These are phyloP conservation scores for Sungouiella blattae DNA, from an alignment of 805 yeast genomes.

Conservation along the genomic window DNA sequence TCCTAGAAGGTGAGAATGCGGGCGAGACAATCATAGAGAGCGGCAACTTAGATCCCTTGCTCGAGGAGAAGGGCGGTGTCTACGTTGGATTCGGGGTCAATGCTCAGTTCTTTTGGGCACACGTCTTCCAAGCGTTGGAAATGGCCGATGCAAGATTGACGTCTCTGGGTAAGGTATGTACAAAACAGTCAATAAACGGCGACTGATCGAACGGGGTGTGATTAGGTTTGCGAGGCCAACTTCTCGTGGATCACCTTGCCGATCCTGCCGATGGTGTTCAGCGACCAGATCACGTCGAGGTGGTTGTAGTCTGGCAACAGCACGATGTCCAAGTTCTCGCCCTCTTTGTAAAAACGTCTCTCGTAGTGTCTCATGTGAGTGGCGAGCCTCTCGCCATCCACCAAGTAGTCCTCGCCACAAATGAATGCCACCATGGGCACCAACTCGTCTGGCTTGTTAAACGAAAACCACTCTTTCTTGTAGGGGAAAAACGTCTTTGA, in stretches of 20 bases:
- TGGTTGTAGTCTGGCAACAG: slow-evolving; percentile 71
- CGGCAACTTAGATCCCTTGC: slow-evolving; percentile 12
- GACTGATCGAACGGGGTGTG: no score
- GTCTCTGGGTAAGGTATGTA: background rate
- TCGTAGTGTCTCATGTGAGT: slow-evolving; percentile 65
- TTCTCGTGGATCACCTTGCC: slow-evolving; percentile 41
- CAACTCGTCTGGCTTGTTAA: slow-evolving; percentile 20
- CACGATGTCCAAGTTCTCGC: slow-evolving; percentile 33
- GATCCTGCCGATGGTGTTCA: slow-evolving; percentile 61
- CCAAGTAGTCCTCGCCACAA: slow-evolving; percentile 73
- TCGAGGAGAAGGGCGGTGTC: slow-evolving; percentile 13
- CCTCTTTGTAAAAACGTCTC: slow-evolving; percentile 32
- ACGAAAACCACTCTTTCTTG: slow-evolving; percentile 50
- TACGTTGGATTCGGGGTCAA: slow-evolving; percentile 10
- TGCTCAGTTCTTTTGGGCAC: slow-evolving; percentile 13
- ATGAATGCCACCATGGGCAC: slow-evolving; percentile 66
- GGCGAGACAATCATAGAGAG: slow-evolving; percentile 25
- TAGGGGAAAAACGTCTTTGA: slow-evolving; percentile 52
- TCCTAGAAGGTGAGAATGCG: slow-evolving; percentile 23
- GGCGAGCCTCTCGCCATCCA: slow-evolving; percentile 66
- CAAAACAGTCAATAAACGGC: background rate
- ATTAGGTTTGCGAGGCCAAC: no score
- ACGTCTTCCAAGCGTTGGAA: slow-evolving; percentile 9
- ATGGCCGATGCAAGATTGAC: slow-evolving; percentile 14
- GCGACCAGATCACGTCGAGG: slow-evolving; percentile 91